These are phyloP conservation scores for Rhizopogon rudus DNA, from an alignment of 768 basidiomycete genomes.

Conservation along the genomic window DNA sequence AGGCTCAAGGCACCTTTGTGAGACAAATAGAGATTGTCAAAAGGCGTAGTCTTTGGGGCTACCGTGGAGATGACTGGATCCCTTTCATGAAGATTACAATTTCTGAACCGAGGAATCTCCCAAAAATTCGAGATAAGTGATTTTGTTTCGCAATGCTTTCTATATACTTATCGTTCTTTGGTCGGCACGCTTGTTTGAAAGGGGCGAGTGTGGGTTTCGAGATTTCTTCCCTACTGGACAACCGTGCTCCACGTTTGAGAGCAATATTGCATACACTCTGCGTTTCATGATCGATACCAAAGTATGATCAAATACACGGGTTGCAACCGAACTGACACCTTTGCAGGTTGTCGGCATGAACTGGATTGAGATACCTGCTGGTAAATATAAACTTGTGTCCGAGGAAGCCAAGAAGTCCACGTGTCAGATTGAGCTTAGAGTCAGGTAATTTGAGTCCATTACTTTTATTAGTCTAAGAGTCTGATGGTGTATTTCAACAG, in stretches of 20 bases:
- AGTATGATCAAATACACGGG: slow-evolving; percentile 35
- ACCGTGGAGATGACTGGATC: slow-evolving; percentile 71
- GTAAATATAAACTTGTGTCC: slow-evolving; percentile 66
- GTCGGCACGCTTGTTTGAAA: slow-evolving; percentile 61
- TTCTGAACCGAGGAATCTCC: slow-evolving; percentile 66
- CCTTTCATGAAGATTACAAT: slow-evolving; percentile 86
- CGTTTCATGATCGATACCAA: slow-evolving; percentile 99
- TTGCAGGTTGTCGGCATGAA: slow-evolving; percentile 94
- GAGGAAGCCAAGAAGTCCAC: slow-evolving; percentile 60
- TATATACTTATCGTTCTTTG: slow-evolving; percentile 9
- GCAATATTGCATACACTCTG: slow-evolving; percentile 86
- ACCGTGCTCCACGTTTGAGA: slow-evolving; percentile 76
- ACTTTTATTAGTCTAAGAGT: not conserved
- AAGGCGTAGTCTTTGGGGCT: slow-evolving; percentile 82
- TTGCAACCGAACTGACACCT: not conserved
- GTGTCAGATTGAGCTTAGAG: slow-evolving; percentile 85
- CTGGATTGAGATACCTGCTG: slow-evolving; percentile 91
- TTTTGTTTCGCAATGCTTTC: slow-evolving; percentile 2
- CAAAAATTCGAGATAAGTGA: slow-evolving; percentile 89
- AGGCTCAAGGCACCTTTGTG: slow-evolving; percentile 35
- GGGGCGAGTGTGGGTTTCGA: slow-evolving; percentile 65
- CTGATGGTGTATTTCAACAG: slow-evolving; percentile 33
- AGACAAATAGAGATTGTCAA: slow-evolving; percentile 51
- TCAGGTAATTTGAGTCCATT: slow-evolving; percentile 46
- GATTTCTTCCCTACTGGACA: slow-evolving; percentile 47